Evolutionary conservation across 2,329 filamentous ascomycete species (phyloP).

Genomic region (Colletotrichum caudatum): DNA sequence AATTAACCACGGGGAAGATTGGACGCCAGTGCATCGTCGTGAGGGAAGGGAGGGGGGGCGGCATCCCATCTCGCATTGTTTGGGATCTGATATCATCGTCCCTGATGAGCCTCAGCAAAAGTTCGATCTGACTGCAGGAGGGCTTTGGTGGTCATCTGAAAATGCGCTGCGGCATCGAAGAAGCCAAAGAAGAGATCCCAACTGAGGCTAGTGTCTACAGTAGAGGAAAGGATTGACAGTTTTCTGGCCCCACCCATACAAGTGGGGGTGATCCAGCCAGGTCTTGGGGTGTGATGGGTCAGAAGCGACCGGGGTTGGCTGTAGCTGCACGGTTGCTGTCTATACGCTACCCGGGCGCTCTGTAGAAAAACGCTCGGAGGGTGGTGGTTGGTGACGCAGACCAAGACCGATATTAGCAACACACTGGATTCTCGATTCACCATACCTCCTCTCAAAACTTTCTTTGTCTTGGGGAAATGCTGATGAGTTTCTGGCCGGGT

Average conservation of each 20-base stretch:
- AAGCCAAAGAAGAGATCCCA: constrained; percentile 23
- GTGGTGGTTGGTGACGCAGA: not conserved
- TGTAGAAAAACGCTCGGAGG: not conserved
- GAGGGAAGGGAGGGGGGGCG: constrained; percentile 12
- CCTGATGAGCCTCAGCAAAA: constrained; percentile 30
- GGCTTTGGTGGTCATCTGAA: constrained; percentile 31
- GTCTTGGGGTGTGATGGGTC: not conserved
- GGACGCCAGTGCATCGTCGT: constrained; percentile 34
- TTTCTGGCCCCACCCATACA: not conserved
- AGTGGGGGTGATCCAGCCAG: not conserved
- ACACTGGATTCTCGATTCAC: not conserved
- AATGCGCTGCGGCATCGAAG: constrained; percentile 36
- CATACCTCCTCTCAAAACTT: not conserved
- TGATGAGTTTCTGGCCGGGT: not conserved
- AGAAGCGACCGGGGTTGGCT: not conserved
- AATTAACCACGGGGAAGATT: constrained; percentile 21
- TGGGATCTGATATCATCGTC: constrained; percentile 37
- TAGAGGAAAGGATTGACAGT: constrained; percentile 9
- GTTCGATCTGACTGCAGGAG: constrained; percentile 27
- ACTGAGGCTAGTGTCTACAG: constrained; percentile 15
- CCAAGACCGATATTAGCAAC: not conserved
- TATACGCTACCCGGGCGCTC: not conserved
- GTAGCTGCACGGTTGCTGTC: not conserved
- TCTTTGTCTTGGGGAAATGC: not conserved
- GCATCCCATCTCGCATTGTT: constrained; percentile 30